These are phyloP conservation scores for Talaromyces sp. DNA, from an alignment of 2,329 filamentous ascomycete genomes.

Conservation along the genomic window DNA sequence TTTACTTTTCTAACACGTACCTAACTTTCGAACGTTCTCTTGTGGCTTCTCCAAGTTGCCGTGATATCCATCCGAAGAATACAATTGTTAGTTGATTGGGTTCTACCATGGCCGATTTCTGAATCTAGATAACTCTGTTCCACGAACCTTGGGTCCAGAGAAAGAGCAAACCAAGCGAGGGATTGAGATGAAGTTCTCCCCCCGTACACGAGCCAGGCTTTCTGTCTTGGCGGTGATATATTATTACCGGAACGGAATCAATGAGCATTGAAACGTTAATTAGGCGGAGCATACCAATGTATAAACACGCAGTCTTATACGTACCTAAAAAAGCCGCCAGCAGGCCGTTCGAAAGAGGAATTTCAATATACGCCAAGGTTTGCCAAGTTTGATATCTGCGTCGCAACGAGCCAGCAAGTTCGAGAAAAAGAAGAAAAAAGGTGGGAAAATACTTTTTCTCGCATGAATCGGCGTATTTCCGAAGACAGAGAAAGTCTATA, in stretches of 20 bases:
- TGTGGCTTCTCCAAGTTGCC: neutral
- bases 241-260: neutral
- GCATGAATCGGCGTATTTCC: neutral
- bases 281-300: neutral
- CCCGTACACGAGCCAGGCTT: neutral
- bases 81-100: neutral
- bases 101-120: neutral
- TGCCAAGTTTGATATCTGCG: neutral
- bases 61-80: neutral
- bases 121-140: neutral
- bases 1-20: neutral
- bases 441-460: neutral
- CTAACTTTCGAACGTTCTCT: neutral
- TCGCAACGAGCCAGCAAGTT: neutral
- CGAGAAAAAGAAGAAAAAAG: neutral
- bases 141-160: neutral
- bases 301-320: neutral
- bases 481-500: neutral
- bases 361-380: neutral
- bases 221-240: neutral
- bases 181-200: neutral
- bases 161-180: neutral
- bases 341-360: neutral
- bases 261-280: neutral
- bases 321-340: neutral